Conservation (phyloP, 1,139 yeast species). For the Saccharomyces uvarum region DNA sequence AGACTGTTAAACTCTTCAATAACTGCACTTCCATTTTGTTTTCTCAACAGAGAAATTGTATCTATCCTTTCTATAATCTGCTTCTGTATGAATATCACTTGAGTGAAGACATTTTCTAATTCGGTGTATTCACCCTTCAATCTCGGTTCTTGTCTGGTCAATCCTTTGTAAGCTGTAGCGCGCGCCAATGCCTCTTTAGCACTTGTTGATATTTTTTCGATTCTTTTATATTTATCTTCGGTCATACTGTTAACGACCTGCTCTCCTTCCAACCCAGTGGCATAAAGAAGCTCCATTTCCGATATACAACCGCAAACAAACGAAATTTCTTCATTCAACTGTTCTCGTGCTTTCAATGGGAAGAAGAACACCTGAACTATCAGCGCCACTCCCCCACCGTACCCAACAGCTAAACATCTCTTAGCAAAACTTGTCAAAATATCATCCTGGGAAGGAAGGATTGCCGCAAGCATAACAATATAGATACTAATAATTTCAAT, state of each 20-base stretch:
- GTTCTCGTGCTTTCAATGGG: constrained; percentile 43
- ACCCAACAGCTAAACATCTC: constrained; percentile 42
- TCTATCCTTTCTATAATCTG: constrained; percentile 44
- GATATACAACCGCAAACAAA: constrained; percentile 36
- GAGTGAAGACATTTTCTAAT: constrained; percentile 36
- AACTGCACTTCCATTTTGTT: constrained; percentile 40
- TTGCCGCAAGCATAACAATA: constrained; percentile 39
- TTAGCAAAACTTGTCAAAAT: constrained; percentile 41
- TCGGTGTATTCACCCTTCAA: constrained; percentile 40
- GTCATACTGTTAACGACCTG: constrained; percentile 22
- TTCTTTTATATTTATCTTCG: constrained; percentile 27
- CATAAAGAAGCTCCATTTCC: constrained; percentile 34
- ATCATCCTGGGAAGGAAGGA: constrained; percentile 36
- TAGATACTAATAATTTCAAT: constrained; percentile 42
- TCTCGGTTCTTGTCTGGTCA: constrained; percentile 42
- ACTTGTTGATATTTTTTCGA: constrained; percentile 29
- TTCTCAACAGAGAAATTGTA: constrained; percentile 38
- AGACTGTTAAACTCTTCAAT: constrained; percentile 38
- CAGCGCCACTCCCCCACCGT: constrained; percentile 43
- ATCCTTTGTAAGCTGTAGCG: constrained; percentile 37
- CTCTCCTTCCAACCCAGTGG: constrained; percentile 38
- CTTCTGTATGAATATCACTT: constrained; percentile 39
- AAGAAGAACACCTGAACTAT: constrained; percentile 39
- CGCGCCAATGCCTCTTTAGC: constrained; percentile 36
- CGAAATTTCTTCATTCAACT: constrained; percentile 37